phyloP scores from a whole-genome alignment of 2,329 filamentous ascomycete genomes.

The Ceratocystis harringtonii region DNA sequence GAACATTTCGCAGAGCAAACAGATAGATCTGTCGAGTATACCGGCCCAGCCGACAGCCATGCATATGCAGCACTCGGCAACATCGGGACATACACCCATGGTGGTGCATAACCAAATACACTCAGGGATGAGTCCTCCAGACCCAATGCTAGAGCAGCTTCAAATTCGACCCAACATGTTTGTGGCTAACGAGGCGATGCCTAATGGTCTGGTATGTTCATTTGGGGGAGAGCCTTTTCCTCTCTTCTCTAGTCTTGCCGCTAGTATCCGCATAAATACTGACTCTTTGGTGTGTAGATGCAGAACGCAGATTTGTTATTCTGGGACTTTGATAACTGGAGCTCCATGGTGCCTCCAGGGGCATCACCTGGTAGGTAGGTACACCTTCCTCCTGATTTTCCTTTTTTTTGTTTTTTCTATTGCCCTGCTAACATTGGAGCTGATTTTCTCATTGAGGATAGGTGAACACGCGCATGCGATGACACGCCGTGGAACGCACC shows the following conservation, averaged over 20 bases:
- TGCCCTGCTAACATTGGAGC: not conserved
- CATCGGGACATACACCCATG: conserved; percentile 6
- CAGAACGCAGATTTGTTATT: conserved; percentile 11
- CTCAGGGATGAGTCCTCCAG: conserved; percentile 6
- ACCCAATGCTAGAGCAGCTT: conserved; percentile 14
- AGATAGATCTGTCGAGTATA: conserved; percentile 17
- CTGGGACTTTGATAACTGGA: conserved; percentile 16
- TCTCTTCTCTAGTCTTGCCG: not conserved
- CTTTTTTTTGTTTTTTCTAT: too few relatives aligned
- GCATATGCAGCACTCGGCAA: not conserved
- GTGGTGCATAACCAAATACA: conserved; percentile 8
- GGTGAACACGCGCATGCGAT: not conserved
- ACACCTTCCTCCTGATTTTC: not conserved
- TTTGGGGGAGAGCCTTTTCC: not conserved
- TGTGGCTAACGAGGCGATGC: conserved; percentile 5
- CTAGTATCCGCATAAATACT: not conserved
- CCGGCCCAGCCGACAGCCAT: not conserved
- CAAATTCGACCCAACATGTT: conserved; percentile 13
- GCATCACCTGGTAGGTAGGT: conserved; percentile 11
- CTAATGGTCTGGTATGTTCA: conserved; percentile 9
- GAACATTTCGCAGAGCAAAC: conserved; percentile 29
- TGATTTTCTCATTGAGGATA: not conserved
- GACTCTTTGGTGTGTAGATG: conserved; percentile 2
- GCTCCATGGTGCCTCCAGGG: conserved; percentile 16
- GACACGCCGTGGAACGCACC: not conserved